Base-by-base conservation (phyloP, 225 moss, liverwort and hornwort genomes). In the Sphagnum contortum region DNA sequence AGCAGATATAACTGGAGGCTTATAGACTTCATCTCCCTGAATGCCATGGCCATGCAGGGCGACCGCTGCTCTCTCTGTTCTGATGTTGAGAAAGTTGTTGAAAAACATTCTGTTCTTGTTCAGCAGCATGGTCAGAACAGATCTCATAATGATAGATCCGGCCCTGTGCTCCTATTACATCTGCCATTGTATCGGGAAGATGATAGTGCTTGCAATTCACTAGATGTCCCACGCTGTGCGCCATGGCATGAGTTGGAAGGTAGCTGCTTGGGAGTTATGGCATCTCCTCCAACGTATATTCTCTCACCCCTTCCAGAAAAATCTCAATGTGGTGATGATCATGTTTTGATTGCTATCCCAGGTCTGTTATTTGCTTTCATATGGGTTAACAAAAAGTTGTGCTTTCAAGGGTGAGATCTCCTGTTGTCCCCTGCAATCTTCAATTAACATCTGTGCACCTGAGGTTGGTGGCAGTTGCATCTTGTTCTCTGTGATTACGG, bases 171-270 rank as follows among this genome's bases (percentile, higher is more conserved):
- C 4, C 69, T 82, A 47, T 46, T 82, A 60, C 86, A 86, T 70
- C 63, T 86, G 57, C 86, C 86, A 47, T 64, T 86, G 66, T 70
- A 73, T 47, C 81, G 86, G 51, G 69, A 9, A n/a, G 72, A 75
- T 55, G 86, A 86, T 44, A 63, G 45, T 14, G 74, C 50, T 12
- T 86, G 86, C 70, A 45, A 54, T 44, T 49, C 55, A 57, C 5
- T 70, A 8, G 86, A 86, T 67, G 66, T 80, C 50, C 86, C 86
- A 12, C 74, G 77, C n/a, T 86, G 86, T 75, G 86, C 82, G 14
- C 79, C 82, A 5, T 86, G 86, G 86, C 86, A 86, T 55, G 82
- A 86, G 57, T 57, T 86, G 29, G 79, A 86, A 65, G 86, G 86
- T 8, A 67, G 59, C 61, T 86, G 86, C 58, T 55, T 75, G 48